These are phyloP conservation scores for Lepidium sativum DNA, from an alignment of 345 rosid species.

Conservation along the genomic window DNA sequence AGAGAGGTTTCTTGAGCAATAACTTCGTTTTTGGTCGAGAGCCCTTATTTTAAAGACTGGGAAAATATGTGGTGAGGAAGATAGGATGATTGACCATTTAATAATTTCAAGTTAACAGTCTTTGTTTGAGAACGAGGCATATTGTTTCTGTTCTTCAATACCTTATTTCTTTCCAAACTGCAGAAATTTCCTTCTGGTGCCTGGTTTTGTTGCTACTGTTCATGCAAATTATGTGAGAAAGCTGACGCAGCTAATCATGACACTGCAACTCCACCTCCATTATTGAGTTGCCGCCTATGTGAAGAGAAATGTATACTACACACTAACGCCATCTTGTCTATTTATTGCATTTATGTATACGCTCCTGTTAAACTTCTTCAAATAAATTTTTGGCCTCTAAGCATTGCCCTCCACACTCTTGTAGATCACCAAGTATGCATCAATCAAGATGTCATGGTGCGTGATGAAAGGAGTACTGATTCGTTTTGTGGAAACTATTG, in stretches of 20 bases:
- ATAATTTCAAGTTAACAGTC: not conserved
- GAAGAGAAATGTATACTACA: constrained; percentile 69
- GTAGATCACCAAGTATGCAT: constrained; percentile 74
- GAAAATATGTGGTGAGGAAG: not conserved
- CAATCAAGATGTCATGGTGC: constrained; percentile 26
- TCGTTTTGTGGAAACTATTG: constrained; percentile 78
- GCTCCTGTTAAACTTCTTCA: constrained; percentile 6
- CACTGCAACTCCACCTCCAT: constrained; percentile 16
- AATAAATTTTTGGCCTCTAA: not conserved
- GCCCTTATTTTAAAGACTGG: not conserved
- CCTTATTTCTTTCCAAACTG: not conserved
- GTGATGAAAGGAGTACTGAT: constrained; percentile 20
- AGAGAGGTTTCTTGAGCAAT: not conserved
- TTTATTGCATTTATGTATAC: not conserved
- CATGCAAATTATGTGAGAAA: constrained; percentile 75
- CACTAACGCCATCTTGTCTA: not conserved
- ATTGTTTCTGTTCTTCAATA: constrained; percentile 8
- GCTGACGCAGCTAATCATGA: constrained; percentile 32
- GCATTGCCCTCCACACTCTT: constrained; percentile 21
- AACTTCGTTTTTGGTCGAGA: not conserved
- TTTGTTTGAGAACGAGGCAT: not conserved
- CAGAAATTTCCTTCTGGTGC: constrained; percentile 82
- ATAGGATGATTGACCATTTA: not conserved
- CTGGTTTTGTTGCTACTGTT: constrained; percentile 86
- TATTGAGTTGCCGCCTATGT: constrained; percentile 51